phyloP scores from a whole-genome alignment of 192 early-diverging fungal species.

The Coemansia sp. region DNA sequence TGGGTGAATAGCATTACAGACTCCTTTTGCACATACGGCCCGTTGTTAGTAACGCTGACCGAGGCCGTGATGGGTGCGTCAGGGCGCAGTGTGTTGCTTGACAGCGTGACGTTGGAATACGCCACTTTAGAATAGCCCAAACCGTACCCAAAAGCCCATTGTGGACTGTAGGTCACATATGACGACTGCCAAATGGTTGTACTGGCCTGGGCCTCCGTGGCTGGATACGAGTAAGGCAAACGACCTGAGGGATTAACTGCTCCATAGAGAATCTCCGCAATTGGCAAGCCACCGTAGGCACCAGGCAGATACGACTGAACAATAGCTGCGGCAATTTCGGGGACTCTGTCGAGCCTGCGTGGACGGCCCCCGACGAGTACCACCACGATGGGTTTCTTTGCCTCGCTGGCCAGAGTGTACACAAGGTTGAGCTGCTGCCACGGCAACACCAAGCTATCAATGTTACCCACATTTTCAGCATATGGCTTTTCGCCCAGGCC shows the following conservation, averaged over 20 bases:
- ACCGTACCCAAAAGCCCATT: conserved; percentile 60
- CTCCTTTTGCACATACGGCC: conserved; percentile 54
- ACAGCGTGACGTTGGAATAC: conserved; percentile 53
- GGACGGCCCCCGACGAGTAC: conserved; percentile 61
- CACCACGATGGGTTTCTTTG: conserved; percentile 46
- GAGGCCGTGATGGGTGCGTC: conserved; percentile 19
- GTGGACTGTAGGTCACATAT: conserved; percentile 47
- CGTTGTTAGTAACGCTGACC: conserved; percentile 51
- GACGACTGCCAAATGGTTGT: conserved; percentile 51
- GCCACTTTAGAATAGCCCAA: conserved; percentile 57
- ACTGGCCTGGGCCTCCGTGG: conserved; percentile 37
- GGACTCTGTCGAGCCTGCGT: conserved; percentile 51
- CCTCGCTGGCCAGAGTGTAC: conserved; percentile 14
- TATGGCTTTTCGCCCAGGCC: conserved; percentile 61
- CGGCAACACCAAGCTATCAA: conserved; percentile 50
- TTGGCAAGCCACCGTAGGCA: conserved; percentile 60
- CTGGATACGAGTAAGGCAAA: conserved; percentile 61
- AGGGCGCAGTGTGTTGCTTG: neutral
- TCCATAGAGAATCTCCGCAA: conserved; percentile 63
- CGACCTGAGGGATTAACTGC: conserved; percentile 61
- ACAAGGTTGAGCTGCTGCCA: conserved; percentile 53
- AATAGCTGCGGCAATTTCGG: conserved; percentile 48
- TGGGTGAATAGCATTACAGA: conserved; percentile 58
- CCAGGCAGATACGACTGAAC: conserved; percentile 62
- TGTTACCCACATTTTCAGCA: conserved; percentile 60